These are phyloP conservation scores for Nothopassalora personata DNA, from an alignment of 2,329 filamentous ascomycete species.

Conservation along the genomic window DNA sequence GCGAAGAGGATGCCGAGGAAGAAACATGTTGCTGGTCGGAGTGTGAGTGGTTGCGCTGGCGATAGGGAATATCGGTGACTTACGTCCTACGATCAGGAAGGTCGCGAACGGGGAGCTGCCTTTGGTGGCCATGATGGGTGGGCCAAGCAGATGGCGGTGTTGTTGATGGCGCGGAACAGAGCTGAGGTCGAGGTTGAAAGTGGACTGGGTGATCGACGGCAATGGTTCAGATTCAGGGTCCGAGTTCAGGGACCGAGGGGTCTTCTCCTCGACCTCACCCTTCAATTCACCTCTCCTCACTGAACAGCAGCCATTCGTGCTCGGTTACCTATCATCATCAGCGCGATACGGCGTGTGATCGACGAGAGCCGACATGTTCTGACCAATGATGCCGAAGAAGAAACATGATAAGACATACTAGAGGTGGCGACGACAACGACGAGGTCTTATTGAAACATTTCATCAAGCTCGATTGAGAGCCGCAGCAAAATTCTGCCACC, in stretches of 20 bases:
- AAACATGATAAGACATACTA: neutral
- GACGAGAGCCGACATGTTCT: neutral
- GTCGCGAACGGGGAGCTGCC: slow-evolving; percentile 67
- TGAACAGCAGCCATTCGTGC: neutral
- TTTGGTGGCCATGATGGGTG: slow-evolving; percentile 27
- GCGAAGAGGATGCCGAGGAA: slow-evolving; percentile 94
- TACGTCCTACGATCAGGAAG: slow-evolving; percentile 94
- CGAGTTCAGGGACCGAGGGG: neutral
- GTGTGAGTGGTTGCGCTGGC: slow-evolving; percentile 3
- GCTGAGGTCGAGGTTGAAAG: neutral
- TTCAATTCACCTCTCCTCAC: neutral
- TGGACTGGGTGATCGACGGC: neutral
- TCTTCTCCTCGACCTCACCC: neutral
- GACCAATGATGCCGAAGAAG: neutral
- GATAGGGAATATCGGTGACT: slow-evolving; percentile 36
- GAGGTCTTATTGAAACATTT: neutral
- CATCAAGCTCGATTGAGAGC: neutral
- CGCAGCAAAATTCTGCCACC: no score
- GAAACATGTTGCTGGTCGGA: slow-evolving; percentile 65
- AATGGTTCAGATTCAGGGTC: neutral
- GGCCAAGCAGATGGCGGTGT: neutral
- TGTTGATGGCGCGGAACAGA: neutral
- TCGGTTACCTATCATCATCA: neutral
- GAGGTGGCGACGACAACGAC: neutral
- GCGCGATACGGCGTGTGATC: neutral